phyloP scores from a whole-genome alignment of 257 asterid species.

The Misopates orontium region DNA sequence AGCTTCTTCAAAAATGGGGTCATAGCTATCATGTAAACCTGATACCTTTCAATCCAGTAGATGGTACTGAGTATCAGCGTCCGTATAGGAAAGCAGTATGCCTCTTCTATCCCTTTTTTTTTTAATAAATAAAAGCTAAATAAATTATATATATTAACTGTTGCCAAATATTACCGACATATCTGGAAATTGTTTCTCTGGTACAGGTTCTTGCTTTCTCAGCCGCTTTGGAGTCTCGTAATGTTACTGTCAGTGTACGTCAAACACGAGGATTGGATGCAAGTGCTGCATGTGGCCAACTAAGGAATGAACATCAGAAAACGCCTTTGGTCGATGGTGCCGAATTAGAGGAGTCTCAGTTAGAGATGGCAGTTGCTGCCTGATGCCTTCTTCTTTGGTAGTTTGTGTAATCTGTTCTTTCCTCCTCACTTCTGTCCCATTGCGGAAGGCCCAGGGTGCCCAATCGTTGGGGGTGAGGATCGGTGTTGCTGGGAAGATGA shows the following conservation, averaged over 20 bases:
- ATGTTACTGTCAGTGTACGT: slow-evolving; percentile 79
- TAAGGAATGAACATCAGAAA: slow-evolving; percentile 88
- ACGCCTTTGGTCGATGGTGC: slow-evolving; percentile 52
- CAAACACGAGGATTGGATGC: slow-evolving; percentile 97
- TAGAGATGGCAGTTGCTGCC: slow-evolving; percentile 55
- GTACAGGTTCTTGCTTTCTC: slow-evolving; percentile 75
- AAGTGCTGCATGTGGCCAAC: slow-evolving; percentile 96
- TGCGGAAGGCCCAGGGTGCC: background rate
- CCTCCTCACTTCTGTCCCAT: background rate
- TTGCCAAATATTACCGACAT: background rate
- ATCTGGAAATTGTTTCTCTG: slow-evolving; percentile 20
- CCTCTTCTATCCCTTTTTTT: slow-evolving; percentile 12
- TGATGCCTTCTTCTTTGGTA: slow-evolving; percentile 24
- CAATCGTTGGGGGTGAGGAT: background rate
- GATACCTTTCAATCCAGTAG: slow-evolving; percentile 85
- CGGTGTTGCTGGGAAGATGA: background rate
- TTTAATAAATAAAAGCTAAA: slow-evolving; percentile 11
- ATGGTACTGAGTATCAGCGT: slow-evolving; percentile 75
- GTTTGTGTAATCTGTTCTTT: background rate
- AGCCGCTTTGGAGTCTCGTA: slow-evolving; percentile 76
- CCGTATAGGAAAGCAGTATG: slow-evolving; percentile 75
- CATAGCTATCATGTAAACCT: slow-evolving; percentile 86
- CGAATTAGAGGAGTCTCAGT: slow-evolving; percentile 18
- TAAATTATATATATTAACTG: background rate
- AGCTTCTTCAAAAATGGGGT: slow-evolving; percentile 87